phyloP scores from a whole-genome alignment of 148 eudicot species.

The Persicaria maculosa region DNA sequence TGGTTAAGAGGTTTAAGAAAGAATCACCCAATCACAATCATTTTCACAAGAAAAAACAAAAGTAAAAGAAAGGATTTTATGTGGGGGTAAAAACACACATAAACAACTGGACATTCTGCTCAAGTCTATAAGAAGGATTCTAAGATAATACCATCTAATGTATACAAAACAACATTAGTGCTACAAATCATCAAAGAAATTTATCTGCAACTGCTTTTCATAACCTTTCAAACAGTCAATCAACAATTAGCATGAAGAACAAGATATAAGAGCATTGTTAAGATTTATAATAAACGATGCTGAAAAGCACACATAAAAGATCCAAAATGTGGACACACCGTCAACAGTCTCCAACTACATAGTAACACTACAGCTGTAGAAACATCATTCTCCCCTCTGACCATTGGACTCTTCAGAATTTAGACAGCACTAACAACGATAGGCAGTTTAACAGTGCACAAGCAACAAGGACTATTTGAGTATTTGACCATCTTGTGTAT shows the following conservation, averaged over 20 bases:
- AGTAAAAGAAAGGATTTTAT: background rate
- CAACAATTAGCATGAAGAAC: background rate
- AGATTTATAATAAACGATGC: background rate
- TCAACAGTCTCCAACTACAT: background rate
- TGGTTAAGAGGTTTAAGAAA: background rate
- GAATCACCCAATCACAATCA: background rate
- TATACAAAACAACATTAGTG: background rate
- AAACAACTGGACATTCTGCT: background rate
- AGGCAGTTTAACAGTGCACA: background rate
- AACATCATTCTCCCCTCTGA: background rate
- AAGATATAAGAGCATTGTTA: background rate
- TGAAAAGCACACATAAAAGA: background rate
- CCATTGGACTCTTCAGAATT: background rate
- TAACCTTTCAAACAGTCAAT: background rate
- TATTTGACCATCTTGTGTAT: background rate
- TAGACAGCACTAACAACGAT: background rate
- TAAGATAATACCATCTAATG: background rate
- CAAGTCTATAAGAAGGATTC: background rate
- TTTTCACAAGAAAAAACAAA: background rate
- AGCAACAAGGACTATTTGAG: background rate
- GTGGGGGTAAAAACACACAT: background rate
- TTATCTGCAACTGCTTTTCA: background rate
- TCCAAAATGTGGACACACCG: background rate
- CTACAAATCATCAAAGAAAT: background rate
- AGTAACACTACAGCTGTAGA: background rate